phyloP scores from a whole-genome alignment of 768 basidiomycete species.

The Sporobolomyces roseus region DNA sequence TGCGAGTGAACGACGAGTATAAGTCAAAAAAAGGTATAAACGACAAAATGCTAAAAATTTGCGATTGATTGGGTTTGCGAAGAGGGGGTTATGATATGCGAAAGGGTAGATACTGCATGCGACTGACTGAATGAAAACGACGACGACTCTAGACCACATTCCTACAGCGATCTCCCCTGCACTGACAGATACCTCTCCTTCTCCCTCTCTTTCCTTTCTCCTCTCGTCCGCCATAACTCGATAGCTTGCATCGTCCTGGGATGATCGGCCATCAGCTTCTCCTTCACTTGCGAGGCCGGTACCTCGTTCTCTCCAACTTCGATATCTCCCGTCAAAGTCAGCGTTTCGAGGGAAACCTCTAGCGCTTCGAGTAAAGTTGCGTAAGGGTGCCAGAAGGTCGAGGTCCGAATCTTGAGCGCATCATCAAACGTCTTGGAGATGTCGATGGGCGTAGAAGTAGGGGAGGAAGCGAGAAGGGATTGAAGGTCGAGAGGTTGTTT shows the following conservation, averaged over 20 bases:
- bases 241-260: slow-evolving; percentile 26
- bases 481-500: neutral
- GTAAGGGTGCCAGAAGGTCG: slow-evolving; percentile 22
- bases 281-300: neutral
- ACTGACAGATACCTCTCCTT: slow-evolving; percentile 4
- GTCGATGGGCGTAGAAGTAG: neutral
- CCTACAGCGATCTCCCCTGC: neutral
- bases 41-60: neutral
- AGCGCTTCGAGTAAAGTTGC: slow-evolving; percentile 22
- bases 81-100: neutral
- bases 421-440: neutral
- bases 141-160: neutral
- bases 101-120: neutral
- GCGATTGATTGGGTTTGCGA: neutral
- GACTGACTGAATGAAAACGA: neutral
- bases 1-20: neutral
- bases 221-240: neutral
- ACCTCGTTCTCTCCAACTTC: neutral
- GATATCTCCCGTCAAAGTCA: neutral
- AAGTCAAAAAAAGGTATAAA: neutral
- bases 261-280: neutral
- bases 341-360: slow-evolving; percentile 6
- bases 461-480: neutral
- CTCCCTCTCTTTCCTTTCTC: neutral
- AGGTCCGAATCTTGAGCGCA: neutral